Evolutionary conservation across 129 eudicot species (phyloP), one percentile per base, ranked within the genome.

Genomic region (Helichrysum umbraculigerum): DNA sequence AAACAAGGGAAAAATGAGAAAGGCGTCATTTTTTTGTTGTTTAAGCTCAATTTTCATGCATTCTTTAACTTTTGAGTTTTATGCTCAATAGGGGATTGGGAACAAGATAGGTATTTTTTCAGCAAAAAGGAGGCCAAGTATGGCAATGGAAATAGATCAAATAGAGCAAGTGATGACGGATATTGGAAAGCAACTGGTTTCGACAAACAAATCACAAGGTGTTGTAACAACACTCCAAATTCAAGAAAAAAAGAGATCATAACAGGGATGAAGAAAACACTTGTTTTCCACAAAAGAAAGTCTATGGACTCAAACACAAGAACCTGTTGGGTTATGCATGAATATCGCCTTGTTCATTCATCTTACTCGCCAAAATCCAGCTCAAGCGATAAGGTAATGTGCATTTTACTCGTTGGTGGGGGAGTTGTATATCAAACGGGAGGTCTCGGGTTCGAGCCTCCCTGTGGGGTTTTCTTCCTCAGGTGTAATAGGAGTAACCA

Each of bases 281-380:
- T 89, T 4, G 91, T 86, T 30, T 92, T 87, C 77, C 64, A 82
- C 78, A 81, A 25, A 70, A 85, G 87, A 11, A 89, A 82, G 71
- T 57, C 87, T 47, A 47, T 82, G 14, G 59, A 72, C 22, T 67
- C 65, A 5, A 75, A 79, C 75, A 74, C 79, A 6, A 80, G 83
- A 81, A 89, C 93, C 22, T 65, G 81, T 64, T 92, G 98, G 98
- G 71, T 87, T 51, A 92, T 89, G 98, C 93, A 92, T 25, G 96
- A 86, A 63, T 92, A 87, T 75, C 90, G 91, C 70, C 87, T 92
- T 2, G 83, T 85, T 68, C 84, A 79, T 34, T 61, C 88, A 35
- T 70, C 44, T 52, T 79, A 66, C 52, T 42, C 81, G 3, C 69
- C 44, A 66, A 60, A 70, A 22, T 34, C 72, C 17, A 42, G 73